These are phyloP conservation scores for Exophiala aquamarina DNA, from an alignment of 2,329 filamentous ascomycete species.

Conservation along the genomic window DNA sequence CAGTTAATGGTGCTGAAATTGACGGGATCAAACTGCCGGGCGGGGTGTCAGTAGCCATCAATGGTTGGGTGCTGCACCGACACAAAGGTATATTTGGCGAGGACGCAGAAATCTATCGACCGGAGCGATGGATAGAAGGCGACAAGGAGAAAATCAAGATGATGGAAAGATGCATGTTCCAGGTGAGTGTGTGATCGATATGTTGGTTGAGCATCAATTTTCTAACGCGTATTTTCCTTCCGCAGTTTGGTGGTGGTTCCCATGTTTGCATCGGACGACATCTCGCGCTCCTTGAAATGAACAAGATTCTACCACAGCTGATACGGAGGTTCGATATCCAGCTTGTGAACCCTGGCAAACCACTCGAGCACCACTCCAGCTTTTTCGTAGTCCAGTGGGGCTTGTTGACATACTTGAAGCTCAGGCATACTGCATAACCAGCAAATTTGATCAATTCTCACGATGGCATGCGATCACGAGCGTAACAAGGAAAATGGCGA, in stretches of 20 bases:
- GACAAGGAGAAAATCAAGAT: conserved; percentile 35
- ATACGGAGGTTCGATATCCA: conserved; percentile 56
- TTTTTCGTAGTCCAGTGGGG: conserved; percentile 63
- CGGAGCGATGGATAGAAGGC: conserved; percentile 45
- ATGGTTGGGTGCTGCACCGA: conserved; percentile 44
- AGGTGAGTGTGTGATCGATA: conserved; percentile 39
- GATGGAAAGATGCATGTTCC: conserved; percentile 59
- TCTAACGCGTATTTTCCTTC: background rate
- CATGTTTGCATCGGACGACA: conserved; percentile 59
- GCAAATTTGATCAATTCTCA: no score
- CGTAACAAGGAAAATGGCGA: no score
- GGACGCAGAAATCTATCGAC: conserved; percentile 41
- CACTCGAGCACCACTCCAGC: conserved; percentile 55
- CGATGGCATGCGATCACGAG: no score
- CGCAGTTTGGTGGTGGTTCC: conserved; percentile 52
- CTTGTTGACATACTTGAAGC: conserved; percentile 52
- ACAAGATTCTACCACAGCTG: conserved; percentile 59
- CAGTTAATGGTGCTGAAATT: conserved; percentile 22
- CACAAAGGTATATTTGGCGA: conserved; percentile 41
- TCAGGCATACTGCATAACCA: conserved; percentile 25
- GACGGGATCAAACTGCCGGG: conserved; percentile 22
- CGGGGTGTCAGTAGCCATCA: conserved; percentile 22
- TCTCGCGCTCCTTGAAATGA: conserved; percentile 57
- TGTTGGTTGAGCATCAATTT: no score
- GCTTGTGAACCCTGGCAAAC: conserved; percentile 50